Percentiles rank a stretch among this genome's conserved stretches.
phyloP scores from a whole-genome alignment of 2,329 filamentous ascomycete species.

The Penicillium glabrum region DNA sequence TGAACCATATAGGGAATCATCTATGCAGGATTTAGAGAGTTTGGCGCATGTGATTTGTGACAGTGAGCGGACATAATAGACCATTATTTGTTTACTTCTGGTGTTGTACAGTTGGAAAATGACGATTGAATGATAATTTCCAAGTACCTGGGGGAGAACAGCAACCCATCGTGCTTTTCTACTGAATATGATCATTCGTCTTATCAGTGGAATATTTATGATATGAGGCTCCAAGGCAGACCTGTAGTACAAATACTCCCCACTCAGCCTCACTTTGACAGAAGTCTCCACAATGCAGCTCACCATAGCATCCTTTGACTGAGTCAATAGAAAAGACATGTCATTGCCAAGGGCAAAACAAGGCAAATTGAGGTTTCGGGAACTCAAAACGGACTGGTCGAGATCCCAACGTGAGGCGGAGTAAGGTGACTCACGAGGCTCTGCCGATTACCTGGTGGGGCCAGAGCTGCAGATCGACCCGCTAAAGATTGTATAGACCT shows the following conservation, averaged over 20 bases:
- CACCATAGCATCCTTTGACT: background rate
- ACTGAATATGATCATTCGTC: background rate
- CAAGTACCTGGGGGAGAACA: background rate
- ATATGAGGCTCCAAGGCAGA: background rate
- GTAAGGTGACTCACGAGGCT: slow-evolving; percentile 2
- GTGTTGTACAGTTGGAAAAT: background rate
- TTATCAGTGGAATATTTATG: background rate
- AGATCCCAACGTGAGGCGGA: background rate
- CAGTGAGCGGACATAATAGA: background rate
- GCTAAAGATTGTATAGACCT: background rate
- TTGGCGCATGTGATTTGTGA: slow-evolving; percentile 4
- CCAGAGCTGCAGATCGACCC: background rate
- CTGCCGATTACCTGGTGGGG: background rate
- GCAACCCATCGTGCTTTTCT: background rate
- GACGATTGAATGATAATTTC: background rate
- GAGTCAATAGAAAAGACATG: background rate
- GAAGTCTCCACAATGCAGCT: background rate
- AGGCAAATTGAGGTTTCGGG: background rate
- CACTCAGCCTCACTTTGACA: background rate
- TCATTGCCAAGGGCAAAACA: too few species aligned
- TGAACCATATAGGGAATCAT: background rate
- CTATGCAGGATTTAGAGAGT: background rate
- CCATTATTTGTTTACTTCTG: background rate
- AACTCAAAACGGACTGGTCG: background rate
- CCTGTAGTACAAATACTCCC: background rate